Base-by-base conservation (phyloP, 768 basidiomycete species). In the Hygrocybe coccinea region DNA sequence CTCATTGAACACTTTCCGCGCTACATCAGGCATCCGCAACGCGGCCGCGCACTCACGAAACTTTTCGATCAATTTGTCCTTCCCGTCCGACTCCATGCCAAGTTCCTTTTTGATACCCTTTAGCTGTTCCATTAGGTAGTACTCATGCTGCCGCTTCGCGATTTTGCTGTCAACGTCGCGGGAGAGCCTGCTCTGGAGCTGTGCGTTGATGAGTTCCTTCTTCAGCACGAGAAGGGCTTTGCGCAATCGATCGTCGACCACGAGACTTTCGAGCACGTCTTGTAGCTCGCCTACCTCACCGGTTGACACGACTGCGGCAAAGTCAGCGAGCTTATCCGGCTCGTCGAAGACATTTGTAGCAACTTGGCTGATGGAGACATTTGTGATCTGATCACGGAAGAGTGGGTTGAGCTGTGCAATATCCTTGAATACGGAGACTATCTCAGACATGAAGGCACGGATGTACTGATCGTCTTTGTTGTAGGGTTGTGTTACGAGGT, bases 331-430 rank as follows among this genome's bases (percentile, higher is more conserved):
- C 67, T 94, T 94, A 69, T 97, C 94, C 0, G 95, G 95, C 65
- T 97, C 95, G 65, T 97, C 94, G 62, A 98, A 97, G 54, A 97
- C 89, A 71, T 93, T 97, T 8, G 88, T 81, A 1, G 93, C 88
- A 54, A 91, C 83, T 67, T 95, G 92, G 67, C 89, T 88, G 71
- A 95, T 93, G 14, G 89, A 89, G 70, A 97, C 97, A 68, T 92
- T 93, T 59, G 94, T 93, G 62, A 97, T 95, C 67, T 97, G 95
- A 75, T 97, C 95, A 41, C 95, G 89, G 86, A 98, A 97, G 60
- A 97, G 84, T 1, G 94, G 94, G 71, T 97, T 95, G 41, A 97
- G 81, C 68, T 95, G 91, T 0, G 95, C 95, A 57, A 98, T 97
- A 66, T 97, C 95, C 76, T 98, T 98, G 83, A 98, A 97, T 37